A percentile compares a stretch with the other conserved stretches of the same genome.
These are phyloP conservation scores for Avena sativa DNA, from an alignment of 176 grass and related monocot genomes.

Conservation along the genomic window DNA sequence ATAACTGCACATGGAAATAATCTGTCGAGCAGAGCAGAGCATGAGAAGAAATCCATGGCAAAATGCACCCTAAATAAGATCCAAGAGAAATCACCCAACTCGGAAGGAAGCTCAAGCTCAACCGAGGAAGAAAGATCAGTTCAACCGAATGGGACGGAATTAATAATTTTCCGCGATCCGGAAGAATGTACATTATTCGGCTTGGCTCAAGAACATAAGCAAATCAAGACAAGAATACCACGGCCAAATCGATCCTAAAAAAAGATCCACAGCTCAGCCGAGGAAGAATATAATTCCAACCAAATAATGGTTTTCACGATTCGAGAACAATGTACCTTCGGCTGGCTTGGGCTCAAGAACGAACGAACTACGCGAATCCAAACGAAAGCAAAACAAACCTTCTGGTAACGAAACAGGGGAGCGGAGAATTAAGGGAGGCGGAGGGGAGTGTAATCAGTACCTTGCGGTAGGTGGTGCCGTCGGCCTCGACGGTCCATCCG, in stretches of 20 bases:
- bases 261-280: neutral
- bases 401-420: neutral
- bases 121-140: neutral
- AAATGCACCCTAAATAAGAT: neutral
- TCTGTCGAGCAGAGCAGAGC: neutral
- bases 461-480: conserved; percentile 93
- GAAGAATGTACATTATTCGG: too few species aligned
- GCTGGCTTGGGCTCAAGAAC: neutral
- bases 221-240: too few species aligned
- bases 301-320: neutral
- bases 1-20: neutral
- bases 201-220: too few species aligned
- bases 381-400: neutral
- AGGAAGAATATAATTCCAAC: neutral
- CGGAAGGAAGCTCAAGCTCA: neutral
- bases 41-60: neutral
- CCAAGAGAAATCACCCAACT: neutral
- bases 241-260: too few species aligned
- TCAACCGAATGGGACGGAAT: neutral
- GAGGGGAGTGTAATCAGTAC: neutral
- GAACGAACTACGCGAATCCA: neutral
- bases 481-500: conserved; percentile 77
- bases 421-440: neutral
- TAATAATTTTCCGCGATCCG: neutral
- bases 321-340: neutral